Conservation (phyloP, 2,329 filamentous ascomycete genomes). For the Ascocoryne sarcoides region DNA sequence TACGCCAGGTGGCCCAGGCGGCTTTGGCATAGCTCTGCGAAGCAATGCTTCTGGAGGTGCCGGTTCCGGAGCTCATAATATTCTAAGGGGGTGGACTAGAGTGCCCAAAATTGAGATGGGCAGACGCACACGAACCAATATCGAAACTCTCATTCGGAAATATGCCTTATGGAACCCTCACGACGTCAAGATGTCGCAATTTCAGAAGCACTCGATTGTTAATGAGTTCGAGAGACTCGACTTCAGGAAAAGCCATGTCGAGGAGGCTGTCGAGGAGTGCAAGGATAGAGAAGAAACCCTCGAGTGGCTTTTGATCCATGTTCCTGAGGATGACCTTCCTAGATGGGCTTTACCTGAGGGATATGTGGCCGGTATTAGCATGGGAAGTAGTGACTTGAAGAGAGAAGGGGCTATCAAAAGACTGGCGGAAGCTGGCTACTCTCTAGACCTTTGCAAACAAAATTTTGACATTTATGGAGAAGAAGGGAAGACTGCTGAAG, state of each 20-base stretch:
- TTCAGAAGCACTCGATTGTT: constrained; percentile 51
- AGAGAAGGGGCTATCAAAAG: constrained; percentile 76
- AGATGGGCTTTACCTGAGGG: constrained; percentile 84
- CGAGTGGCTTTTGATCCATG: constrained; percentile 93
- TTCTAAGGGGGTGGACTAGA: constrained; percentile 67
- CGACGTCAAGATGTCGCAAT: constrained; percentile 52
- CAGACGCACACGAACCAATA: constrained; percentile 63
- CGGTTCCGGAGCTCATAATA: constrained; percentile 27
- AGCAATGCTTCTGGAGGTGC: constrained; percentile 33
- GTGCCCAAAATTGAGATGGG: constrained; percentile 93
- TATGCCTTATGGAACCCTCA: constrained; percentile 85
- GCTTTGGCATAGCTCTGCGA: constrained; percentile 38
- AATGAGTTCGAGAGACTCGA: constrained; percentile 69
- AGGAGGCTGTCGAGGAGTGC: constrained; percentile 80
- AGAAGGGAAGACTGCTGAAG: constrained; percentile 68
- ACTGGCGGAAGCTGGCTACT: constrained; percentile 75
- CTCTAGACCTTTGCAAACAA: constrained; percentile 72
- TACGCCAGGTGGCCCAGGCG: constrained; percentile 47
- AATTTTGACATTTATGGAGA: constrained; percentile 61
- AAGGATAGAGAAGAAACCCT: constrained; percentile 88
- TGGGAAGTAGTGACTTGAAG: constrained; percentile 73
- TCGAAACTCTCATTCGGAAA: constrained; percentile 71
- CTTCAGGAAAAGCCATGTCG: constrained; percentile 80
- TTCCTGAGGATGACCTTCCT: constrained; percentile 94
- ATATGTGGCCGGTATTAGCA: constrained; percentile 81